Evolutionary conservation across 148 eudicot species (phyloP).

Genomic region (Rhododendron simsii): DNA sequence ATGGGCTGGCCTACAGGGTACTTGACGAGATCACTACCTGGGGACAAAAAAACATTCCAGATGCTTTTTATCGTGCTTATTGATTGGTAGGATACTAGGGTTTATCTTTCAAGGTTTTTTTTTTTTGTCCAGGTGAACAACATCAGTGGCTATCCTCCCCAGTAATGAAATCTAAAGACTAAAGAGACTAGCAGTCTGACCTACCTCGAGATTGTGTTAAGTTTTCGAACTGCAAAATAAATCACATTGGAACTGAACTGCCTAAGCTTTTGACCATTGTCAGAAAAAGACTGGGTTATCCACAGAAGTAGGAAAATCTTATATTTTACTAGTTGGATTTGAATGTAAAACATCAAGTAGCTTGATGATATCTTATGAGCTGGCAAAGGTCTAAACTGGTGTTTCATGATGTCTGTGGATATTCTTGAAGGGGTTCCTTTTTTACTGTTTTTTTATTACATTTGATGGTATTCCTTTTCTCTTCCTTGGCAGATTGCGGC

Average conservation of each 20-base stretch:
- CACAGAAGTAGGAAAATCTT: neutral
- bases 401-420: neutral
- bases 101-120: too few species aligned
- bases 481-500: neutral
- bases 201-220: neutral
- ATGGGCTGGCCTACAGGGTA: slow-evolving; percentile 4
- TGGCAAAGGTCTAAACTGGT: neutral
- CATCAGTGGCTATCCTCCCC: too few species aligned
- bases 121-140: too few species aligned
- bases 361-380: neutral
- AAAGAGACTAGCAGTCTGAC: neutral
- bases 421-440: neutral
- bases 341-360: neutral
- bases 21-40: too few species aligned
- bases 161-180: neutral
- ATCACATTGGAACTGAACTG: neutral
- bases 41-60: too few species aligned
- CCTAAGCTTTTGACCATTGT: neutral
- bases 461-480: neutral
- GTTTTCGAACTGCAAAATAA: neutral
- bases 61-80: too few species aligned
- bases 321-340: neutral
- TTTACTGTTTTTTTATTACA: neutral
- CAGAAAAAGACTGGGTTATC: neutral
- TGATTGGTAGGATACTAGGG: too few species aligned